A percentile compares a stretch with the other conserved stretches of the same genome.
These are phyloP conservation scores for Pichiaceae sp. DNA, from an alignment of 1,139 yeast genomes.

Conservation along the genomic window DNA sequence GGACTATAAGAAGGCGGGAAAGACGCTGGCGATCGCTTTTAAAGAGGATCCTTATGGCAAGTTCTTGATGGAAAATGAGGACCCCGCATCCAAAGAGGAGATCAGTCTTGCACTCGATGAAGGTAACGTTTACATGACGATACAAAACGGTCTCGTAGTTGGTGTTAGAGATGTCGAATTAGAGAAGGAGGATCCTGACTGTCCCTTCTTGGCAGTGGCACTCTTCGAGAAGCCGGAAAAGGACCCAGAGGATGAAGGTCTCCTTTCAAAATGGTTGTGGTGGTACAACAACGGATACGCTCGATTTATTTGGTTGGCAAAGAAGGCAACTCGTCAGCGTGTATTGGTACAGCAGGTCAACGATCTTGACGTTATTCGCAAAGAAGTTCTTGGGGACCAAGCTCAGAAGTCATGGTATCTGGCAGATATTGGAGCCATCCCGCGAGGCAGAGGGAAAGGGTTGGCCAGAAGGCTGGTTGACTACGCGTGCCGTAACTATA, in stretches of 20 bases:
- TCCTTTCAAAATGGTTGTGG: conserved; percentile 22
- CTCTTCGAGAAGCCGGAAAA: conserved; percentile 50
- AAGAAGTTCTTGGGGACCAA: conserved; percentile 24
- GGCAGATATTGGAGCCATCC: conserved; percentile 54
- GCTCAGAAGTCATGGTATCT: conserved; percentile 44
- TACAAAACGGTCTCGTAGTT: conserved; percentile 51
- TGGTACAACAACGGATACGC: conserved; percentile 25
- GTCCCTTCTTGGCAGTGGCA: conserved; percentile 52
- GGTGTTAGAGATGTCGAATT: conserved; percentile 35
- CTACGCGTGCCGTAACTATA: conserved; percentile 31
- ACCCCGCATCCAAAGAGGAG: conserved; percentile 23
- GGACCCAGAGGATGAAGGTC: conserved; percentile 29
- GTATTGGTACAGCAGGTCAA: conserved; percentile 54
- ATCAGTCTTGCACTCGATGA: conserved; percentile 46
- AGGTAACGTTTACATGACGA: conserved; percentile 48
- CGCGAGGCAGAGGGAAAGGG: conserved; percentile 59
- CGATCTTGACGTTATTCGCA: conserved; percentile 39
- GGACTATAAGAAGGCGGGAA: conserved; percentile 49
- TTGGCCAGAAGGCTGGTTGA: conserved; percentile 49
- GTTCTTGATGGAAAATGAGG: conserved; percentile 34
- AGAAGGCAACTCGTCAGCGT: conserved; percentile 41
- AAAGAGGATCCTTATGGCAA: conserved; percentile 43
- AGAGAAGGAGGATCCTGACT: conserved; percentile 21
- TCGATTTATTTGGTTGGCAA: conserved; percentile 26
- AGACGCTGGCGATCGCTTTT: conserved; percentile 45